Evolutionary conservation across 345 rosid species (phyloP), one percentile per base, ranked within the genome.

Genomic region (Brassica juncea): DNA sequence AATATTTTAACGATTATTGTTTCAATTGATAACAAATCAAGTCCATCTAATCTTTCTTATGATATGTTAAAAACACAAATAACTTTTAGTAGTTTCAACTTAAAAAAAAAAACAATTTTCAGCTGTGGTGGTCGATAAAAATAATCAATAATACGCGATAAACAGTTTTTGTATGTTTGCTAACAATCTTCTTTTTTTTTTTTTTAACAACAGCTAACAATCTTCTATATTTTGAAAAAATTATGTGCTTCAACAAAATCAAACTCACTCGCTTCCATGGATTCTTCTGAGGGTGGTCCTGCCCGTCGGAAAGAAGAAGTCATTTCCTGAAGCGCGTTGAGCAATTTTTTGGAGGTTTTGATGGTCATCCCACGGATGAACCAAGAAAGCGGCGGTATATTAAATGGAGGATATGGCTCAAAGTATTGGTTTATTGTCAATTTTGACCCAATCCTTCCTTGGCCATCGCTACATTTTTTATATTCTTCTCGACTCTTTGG

Each of bases 321-420:
- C 55, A 5, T 47, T 6, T 47, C 15, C 55, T 47, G 55, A 47
- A 47, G 55, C 6, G 12, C 15, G 4, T 14, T 14, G 70, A 87
- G 81, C 65, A 88, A 79, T 88, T 27, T 2, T 12, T 89, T 91
- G 4, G 95, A 86, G 64, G 92, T 89, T 77, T 73, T 89, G 71
- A 85, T 11, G 3, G 97, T 94, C 60, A 85, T 86, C 64, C 87
- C 88, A 71, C 91, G 84, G 14, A 94, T 85, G 78, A 87, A 88
- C 97, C 92, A 91, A 28, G 97, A 91, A 72, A 94, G 82, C 15
- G 95, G 94, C 3, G 94, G 95, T 2, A 97, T 90, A 4, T 91
- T 90, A 44, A 86, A 77, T 54, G 88, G 59, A 49, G 30, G n/a
- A 57, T 92, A 81, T 4, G 97, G 92, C 76, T 94, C 89, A 81